Evolutionary conservation across 495 filamentous ascomycete genomes (phyloP).

Genomic region (Neurospora sp.): DNA sequence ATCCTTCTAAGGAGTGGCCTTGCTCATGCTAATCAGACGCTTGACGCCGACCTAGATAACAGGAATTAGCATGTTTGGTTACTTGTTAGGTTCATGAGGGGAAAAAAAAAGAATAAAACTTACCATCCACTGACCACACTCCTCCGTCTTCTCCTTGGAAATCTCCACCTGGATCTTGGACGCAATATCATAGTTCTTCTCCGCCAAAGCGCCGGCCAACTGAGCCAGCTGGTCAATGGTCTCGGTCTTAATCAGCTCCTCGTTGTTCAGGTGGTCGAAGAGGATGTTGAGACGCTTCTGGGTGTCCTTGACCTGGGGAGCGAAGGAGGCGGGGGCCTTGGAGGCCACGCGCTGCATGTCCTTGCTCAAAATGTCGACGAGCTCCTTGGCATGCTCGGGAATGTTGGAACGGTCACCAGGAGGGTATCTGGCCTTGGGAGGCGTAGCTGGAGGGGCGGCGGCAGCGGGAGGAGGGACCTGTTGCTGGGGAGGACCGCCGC

Average conservation of each 20-base stretch:
- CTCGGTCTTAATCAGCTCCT: conserved; percentile 73
- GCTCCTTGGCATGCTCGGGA: conserved; percentile 56
- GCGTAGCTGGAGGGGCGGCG: conserved; percentile 28
- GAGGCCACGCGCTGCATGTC: conserved; percentile 84
- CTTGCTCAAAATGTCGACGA: conserved; percentile 69
- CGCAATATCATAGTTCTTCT: conserved; percentile 67
- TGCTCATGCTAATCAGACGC: conserved; percentile 84
- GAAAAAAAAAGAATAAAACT: conserved; percentile 2
- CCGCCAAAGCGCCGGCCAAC: conserved; percentile 56
- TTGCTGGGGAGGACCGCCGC: conserved; percentile 30
- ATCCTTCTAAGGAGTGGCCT: conserved; percentile 47
- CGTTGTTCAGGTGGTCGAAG: conserved; percentile 95
- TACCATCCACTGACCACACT: conserved; percentile 96
- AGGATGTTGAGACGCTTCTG: conserved; percentile 84
- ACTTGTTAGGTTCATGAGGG: not conserved
- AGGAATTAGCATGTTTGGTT: conserved; percentile 1
- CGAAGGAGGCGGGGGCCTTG: conserved; percentile 71
- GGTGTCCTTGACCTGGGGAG: conserved; percentile 79
- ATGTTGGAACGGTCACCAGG: conserved; percentile 88
- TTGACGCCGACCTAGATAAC: conserved; percentile 72
- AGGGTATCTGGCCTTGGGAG: conserved; percentile 55
- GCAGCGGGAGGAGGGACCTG: conserved; percentile 39
- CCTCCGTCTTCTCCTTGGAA: conserved; percentile 68
- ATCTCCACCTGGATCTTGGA: conserved; percentile 68
- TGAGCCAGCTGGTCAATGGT: conserved; percentile 57